phyloP scores from a whole-genome alignment of 139 green algal genomes.

The Chlorella sp. region DNA sequence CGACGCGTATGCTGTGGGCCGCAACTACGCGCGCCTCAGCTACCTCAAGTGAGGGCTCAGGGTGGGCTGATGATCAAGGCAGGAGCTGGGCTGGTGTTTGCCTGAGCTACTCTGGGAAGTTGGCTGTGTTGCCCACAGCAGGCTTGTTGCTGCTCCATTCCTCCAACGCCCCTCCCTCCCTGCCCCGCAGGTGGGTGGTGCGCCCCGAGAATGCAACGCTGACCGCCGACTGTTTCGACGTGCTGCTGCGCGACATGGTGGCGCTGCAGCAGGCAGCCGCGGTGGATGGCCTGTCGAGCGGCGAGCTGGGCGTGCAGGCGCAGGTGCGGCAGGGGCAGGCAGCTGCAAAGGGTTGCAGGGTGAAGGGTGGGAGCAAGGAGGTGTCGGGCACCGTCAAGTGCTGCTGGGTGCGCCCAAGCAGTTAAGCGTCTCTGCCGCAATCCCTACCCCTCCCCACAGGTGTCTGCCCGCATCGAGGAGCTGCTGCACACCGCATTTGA shows the following conservation, averaged over 20 bases:
- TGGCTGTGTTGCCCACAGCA: too few relatives aligned
- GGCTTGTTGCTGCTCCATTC: too few relatives aligned
- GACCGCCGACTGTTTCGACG: constrained; percentile 54
- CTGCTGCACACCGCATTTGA: constrained; percentile 62
- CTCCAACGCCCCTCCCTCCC: too few relatives aligned
- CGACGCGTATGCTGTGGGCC: constrained; percentile 51
- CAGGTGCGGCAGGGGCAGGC: neutral
- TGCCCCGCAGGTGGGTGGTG: constrained; percentile 40
- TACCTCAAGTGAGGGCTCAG: constrained; percentile 53
- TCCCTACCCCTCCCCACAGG: neutral
- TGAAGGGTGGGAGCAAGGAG: too few relatives aligned
- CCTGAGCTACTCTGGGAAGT: too few relatives aligned
- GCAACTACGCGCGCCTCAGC: constrained; percentile 50
- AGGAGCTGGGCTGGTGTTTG: too few relatives aligned
- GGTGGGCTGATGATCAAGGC: too few relatives aligned
- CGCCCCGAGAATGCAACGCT: constrained; percentile 51
- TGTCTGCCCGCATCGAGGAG: constrained; percentile 45
- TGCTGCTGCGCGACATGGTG: constrained; percentile 51
- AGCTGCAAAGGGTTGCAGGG: too few relatives aligned
- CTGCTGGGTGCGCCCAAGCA: too few relatives aligned
- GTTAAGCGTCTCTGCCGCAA: neutral
- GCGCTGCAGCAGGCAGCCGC: constrained; percentile 50
- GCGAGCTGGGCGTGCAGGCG: constrained; percentile 54
- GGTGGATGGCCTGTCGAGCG: constrained; percentile 28
- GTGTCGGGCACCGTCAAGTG: too few relatives aligned